Percentiles rank a stretch among this genome's conserved stretches.
Conservation (phyloP, 176 grass and related monocot species). For the Phoenix roebelenii region DNA sequence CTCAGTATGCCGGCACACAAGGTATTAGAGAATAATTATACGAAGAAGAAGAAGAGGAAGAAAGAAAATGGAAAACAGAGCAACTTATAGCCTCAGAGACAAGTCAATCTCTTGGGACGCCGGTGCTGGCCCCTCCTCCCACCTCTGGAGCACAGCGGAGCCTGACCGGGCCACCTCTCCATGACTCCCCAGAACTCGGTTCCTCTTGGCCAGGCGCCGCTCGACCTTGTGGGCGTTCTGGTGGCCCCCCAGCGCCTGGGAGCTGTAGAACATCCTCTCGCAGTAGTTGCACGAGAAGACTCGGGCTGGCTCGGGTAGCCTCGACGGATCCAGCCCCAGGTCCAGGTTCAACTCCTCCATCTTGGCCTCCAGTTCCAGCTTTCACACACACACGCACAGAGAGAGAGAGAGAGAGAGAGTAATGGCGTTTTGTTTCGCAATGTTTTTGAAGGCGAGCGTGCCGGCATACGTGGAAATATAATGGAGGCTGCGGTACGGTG, state of each 20-base stretch:
- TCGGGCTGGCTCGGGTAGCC: constrained; percentile 27
- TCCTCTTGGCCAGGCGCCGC: constrained; percentile 29
- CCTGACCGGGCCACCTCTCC: too few species aligned
- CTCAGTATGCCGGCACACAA: too few species aligned
- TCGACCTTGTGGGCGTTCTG: constrained; percentile 96
- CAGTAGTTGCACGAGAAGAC: constrained; percentile 84
- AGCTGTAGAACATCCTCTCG: constrained; percentile 66
- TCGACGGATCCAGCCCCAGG: constrained; percentile 39
- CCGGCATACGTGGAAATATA: too few species aligned
- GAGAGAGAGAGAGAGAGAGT: too few species aligned
- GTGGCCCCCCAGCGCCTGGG: constrained; percentile 89
- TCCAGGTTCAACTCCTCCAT: constrained; percentile 41
- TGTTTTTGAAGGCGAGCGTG: too few species aligned
- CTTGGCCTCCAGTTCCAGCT: neutral
- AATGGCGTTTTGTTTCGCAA: too few species aligned
- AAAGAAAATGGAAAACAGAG: neutral
- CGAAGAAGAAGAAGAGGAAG: too few species aligned
- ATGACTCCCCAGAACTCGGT: neutral
- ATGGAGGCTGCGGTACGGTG: too few species aligned
- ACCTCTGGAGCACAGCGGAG: too few species aligned
- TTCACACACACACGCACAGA: too few species aligned
- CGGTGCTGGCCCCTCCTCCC: too few species aligned
- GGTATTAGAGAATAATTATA: too few species aligned
- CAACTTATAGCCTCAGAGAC: constrained; percentile 62
- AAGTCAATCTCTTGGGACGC: constrained; percentile 48